Conservation (phyloP, 1,139 yeast species). For the Blastobotrys arbuscula region DNA sequence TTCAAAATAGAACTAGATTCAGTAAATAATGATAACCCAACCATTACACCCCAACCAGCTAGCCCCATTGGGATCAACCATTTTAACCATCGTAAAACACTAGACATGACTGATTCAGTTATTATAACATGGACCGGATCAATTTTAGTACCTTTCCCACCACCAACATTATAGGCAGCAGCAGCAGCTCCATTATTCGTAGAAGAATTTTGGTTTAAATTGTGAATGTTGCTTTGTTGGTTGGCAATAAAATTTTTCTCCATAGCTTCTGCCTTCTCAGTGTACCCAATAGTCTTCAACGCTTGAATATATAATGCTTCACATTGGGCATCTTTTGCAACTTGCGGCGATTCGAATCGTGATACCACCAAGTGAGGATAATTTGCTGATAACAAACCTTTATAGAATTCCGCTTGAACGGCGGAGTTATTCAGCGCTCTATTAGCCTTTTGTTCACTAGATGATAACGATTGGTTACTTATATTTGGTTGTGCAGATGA, state of each 20-base stretch:
- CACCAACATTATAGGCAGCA: not conserved
- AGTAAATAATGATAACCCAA: conserved; percentile 63
- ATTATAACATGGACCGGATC: conserved; percentile 91
- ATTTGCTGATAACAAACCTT: conserved; percentile 61
- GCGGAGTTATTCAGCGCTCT: conserved; percentile 58
- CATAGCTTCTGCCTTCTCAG: conserved; percentile 62
- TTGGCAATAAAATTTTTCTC: conserved; percentile 27
- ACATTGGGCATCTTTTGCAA: conserved; percentile 75
- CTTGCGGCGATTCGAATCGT: conserved; percentile 86
- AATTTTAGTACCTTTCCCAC: conserved; percentile 35
- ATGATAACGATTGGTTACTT: conserved; percentile 12
- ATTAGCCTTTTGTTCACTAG: conserved; percentile 78
- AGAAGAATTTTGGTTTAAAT: conserved; percentile 3
- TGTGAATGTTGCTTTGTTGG: not conserved
- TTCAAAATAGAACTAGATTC: conserved; percentile 84
- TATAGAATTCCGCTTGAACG: conserved; percentile 78
- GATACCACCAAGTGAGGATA: conserved; percentile 92
- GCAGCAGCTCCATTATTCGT: conserved; percentile 17
- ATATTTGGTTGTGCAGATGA: not conserved
- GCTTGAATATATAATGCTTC: conserved; percentile 75
- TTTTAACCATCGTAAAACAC: conserved; percentile 80
- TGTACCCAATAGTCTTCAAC: conserved; percentile 67
- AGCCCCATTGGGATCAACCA: conserved; percentile 80
- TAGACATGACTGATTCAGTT: conserved; percentile 72
- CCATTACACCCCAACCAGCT: conserved; percentile 54